A percentile compares a stretch with the other conserved stretches of the same genome.
phyloP scores from a whole-genome alignment of 2,329 filamentous ascomycete genomes.

The Didymella pinodella region DNA sequence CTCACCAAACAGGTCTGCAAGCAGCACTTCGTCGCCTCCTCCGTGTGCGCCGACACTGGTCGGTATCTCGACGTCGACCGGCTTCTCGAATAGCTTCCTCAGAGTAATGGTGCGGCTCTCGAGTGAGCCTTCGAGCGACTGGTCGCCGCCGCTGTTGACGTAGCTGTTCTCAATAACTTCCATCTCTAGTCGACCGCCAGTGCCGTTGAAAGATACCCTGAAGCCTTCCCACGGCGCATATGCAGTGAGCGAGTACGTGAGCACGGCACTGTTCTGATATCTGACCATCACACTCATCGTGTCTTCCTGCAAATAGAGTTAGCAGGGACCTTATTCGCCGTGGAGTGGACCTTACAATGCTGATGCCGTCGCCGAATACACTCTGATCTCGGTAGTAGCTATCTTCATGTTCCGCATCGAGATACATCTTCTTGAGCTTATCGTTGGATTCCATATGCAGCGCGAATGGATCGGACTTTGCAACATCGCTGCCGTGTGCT shows the following conservation, averaged over 20 bases:
- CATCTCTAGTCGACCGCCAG: constrained; percentile 65
- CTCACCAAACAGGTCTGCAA: constrained; percentile 66
- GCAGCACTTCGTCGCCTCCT: constrained; percentile 65
- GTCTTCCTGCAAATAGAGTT: constrained; percentile 55
- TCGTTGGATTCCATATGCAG: constrained; percentile 62
- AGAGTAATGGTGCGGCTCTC: constrained; percentile 61
- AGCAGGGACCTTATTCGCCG: too few relatives aligned
- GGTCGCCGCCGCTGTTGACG: constrained; percentile 65
- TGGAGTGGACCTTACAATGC: constrained; percentile 49
- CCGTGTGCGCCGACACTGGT: constrained; percentile 65
- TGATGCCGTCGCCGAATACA: constrained; percentile 69
- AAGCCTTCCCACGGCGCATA: constrained; percentile 71
- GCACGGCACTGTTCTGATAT: constrained; percentile 64
- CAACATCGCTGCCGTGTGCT: constrained; percentile 60
- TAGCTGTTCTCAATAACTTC: constrained; percentile 70
- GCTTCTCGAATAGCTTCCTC: constrained; percentile 65
- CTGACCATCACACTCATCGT: constrained; percentile 67
- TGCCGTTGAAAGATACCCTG: constrained; percentile 66
- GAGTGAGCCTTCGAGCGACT: constrained; percentile 62
- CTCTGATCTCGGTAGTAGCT: constrained; percentile 68
- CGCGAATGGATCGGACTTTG: constrained; percentile 65
- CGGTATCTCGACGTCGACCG: constrained; percentile 62
- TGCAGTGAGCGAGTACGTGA: constrained; percentile 67
- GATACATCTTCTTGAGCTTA: constrained; percentile 66
- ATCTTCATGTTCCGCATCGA: constrained; percentile 70